phyloP scores from a whole-genome alignment of 1,139 yeast genomes.

The Nakaseomyces uthaithaninus region DNA sequence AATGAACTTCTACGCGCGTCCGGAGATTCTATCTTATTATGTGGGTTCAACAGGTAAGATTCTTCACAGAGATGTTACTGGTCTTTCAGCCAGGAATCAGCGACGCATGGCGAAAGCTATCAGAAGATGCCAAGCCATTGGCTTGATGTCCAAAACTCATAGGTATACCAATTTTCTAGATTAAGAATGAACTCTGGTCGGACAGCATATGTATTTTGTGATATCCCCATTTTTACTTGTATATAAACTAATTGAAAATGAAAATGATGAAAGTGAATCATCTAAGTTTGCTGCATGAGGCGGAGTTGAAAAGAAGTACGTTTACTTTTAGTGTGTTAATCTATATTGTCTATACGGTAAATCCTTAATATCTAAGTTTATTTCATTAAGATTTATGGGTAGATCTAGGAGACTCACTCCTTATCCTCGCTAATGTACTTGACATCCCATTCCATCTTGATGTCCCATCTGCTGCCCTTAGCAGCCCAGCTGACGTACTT shows the following conservation, averaged over 20 bases:
- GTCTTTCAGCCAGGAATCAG: slow-evolving; percentile 54
- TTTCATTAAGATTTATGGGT: too few relatives aligned
- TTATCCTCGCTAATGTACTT: slow-evolving; percentile 37
- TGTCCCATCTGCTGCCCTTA: slow-evolving; percentile 89
- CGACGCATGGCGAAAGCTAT: slow-evolving; percentile 57
- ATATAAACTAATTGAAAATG: too few relatives aligned
- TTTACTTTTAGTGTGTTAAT: too few relatives aligned
- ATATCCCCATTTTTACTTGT: too few relatives aligned
- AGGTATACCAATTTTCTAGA: slow-evolving; percentile 36
- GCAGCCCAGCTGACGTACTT: slow-evolving; percentile 88
- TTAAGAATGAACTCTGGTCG: background rate
- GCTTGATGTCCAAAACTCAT: slow-evolving; percentile 53
- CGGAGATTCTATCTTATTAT: slow-evolving; percentile 52
- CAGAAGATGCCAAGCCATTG: slow-evolving; percentile 61
- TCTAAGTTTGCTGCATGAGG: too few relatives aligned
- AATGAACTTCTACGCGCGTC: slow-evolving; percentile 55
- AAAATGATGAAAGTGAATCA: too few relatives aligned
- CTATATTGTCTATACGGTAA: too few relatives aligned
- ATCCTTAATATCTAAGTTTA: too few relatives aligned
- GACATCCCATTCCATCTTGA: slow-evolving; percentile 73
- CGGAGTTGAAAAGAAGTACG: too few relatives aligned
- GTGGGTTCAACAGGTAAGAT: slow-evolving; percentile 60
- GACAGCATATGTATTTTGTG: too few relatives aligned
- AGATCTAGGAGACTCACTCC: too few relatives aligned
- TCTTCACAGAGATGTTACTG: slow-evolving; percentile 58